A percentile compares a stretch with the other conserved stretches of the same genome.
Conservation (phyloP, 1,139 yeast species). For the Geotrichum macrosporum region DNA sequence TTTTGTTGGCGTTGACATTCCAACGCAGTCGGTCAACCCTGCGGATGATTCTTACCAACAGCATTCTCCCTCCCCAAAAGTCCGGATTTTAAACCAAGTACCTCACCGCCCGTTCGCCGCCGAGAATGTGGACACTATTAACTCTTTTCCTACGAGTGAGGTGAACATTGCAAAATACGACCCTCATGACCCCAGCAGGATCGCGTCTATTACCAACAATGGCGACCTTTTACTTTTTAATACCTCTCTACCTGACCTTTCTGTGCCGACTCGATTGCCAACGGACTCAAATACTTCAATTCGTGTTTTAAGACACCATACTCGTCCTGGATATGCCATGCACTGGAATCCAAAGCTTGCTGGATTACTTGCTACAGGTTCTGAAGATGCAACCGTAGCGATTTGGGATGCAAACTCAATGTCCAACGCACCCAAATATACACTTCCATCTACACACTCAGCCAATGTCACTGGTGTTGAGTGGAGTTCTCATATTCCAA, state of each 20-base stretch:
- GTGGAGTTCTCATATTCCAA: slow-evolving; percentile 47
- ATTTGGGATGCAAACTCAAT: slow-evolving; percentile 55
- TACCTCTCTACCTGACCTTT: slow-evolving; percentile 28
- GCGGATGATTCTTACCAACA: slow-evolving; percentile 18
- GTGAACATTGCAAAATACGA: slow-evolving; percentile 78
- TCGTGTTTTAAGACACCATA: slow-evolving; percentile 51
- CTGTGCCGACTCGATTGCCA: slow-evolving; percentile 25
- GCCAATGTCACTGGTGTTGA: slow-evolving; percentile 41
- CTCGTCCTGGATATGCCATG: slow-evolving; percentile 63
- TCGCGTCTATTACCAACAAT: slow-evolving; percentile 73
- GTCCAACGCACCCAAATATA: slow-evolving; percentile 10
- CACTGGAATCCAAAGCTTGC: slow-evolving; percentile 53
- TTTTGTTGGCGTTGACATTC: slow-evolving; percentile 70
- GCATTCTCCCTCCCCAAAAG: slow-evolving; percentile 13
- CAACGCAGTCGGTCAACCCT: slow-evolving; percentile 38
- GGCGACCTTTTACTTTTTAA: slow-evolving; percentile 66
- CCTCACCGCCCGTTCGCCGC: slow-evolving; percentile 28
- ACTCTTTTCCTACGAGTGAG: slow-evolving; percentile 41
- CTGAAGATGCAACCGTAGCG: slow-evolving; percentile 63
- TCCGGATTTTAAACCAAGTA: slow-evolving; percentile 17
- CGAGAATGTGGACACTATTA: slow-evolving; percentile 54
- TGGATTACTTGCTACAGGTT: slow-evolving; percentile 53
- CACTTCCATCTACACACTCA: slow-evolving; percentile 44
- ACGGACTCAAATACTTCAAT: slow-evolving; percentile 22
- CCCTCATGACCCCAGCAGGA: slow-evolving; percentile 63